phyloP scores from a whole-genome alignment of 208 protist species.

The Crithidia mellificae region DNA sequence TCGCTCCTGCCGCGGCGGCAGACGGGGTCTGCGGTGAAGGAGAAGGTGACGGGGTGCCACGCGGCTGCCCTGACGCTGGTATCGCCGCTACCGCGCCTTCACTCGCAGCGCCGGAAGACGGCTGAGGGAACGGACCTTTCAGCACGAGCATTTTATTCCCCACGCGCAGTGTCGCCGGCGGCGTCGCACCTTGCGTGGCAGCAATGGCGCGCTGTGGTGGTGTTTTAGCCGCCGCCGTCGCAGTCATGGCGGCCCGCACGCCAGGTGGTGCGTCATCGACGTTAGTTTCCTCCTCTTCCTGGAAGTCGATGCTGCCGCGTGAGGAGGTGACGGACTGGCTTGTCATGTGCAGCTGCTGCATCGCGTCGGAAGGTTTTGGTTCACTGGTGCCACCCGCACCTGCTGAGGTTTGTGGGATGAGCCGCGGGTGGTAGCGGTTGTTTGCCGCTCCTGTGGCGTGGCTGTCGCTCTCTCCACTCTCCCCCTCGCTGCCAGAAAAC shows the following conservation, averaged over 20 bases:
- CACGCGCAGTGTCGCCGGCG: constrained; percentile 1
- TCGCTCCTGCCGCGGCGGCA: no score
- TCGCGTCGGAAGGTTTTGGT: not conserved
- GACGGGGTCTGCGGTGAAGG: no score
- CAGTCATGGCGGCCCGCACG: not conserved
- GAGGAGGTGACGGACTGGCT: constrained; percentile 16
- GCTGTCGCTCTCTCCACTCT: not conserved
- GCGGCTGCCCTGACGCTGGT: no score
- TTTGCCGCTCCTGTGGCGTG: not conserved
- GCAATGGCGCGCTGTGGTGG: not conserved
- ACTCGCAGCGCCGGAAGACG: no score
- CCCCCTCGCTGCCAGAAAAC: not conserved
- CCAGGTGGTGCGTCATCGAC: not conserved
- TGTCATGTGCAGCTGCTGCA: no score
- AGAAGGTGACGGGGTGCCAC: no score
- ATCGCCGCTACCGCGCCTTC: no score
- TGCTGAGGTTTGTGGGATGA: not conserved
- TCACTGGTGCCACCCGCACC: not conserved
- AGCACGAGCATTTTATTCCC: not conserved
- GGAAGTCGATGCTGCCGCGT: constrained; percentile 14
- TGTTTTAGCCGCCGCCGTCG: not conserved
- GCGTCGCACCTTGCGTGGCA: not conserved
- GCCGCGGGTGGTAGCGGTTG: not conserved
- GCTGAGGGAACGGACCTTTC: not conserved
- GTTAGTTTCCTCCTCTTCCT: constrained; percentile 8